These are phyloP conservation scores for Gossypium bickii DNA, from an alignment of 345 rosid genomes.

Conservation along the genomic window DNA sequence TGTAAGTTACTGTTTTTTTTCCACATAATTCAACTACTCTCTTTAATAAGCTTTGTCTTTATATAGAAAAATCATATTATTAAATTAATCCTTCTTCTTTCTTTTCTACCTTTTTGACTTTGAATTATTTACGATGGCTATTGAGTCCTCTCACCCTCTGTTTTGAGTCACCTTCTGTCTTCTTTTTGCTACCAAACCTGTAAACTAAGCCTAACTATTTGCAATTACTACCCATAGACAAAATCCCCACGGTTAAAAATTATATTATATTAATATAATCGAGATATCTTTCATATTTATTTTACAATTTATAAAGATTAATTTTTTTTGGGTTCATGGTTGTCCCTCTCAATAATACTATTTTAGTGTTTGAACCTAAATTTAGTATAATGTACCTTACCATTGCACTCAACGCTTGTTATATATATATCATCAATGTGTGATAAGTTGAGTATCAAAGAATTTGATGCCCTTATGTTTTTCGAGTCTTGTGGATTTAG, in stretches of 20 bases:
- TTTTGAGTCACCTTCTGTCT: background rate
- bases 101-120: constrained; percentile 7
- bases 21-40: background rate
- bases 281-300: no score
- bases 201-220: background rate
- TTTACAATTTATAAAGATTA: no score
- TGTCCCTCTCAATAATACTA: no score
- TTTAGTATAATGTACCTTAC: no score
- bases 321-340: accelerated
- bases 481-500: no score
- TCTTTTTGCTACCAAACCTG: background rate
- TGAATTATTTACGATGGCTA: background rate
- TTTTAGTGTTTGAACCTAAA: no score
- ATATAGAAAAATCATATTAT: background rate
- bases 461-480: no score
- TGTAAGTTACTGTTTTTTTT: background rate
- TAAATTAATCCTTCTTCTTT: background rate
- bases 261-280: no score
- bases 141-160: background rate
- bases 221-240: background rate
- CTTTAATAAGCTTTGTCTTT: background rate
- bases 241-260: background rate
- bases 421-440: no score
- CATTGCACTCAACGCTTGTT: no score
- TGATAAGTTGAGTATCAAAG: no score